Evolutionary conservation across 768 basidiomycete genomes (phyloP), one percentile per base, ranked within the genome.

Genomic region (Tylopilus sp.): DNA sequence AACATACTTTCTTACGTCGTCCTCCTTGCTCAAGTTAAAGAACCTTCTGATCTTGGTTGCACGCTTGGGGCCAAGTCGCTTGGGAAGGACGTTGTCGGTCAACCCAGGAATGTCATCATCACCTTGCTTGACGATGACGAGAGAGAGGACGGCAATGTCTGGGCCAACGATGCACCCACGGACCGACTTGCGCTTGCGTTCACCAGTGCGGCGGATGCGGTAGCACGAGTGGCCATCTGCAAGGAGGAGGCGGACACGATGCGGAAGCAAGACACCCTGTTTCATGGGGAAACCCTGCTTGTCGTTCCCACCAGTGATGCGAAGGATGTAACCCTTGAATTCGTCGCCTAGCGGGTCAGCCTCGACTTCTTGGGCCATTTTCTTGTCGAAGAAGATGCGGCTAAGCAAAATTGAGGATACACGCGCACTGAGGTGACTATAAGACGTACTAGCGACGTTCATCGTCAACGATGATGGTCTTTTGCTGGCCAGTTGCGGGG

Each of bases 281-380:
- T 98, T 98, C 93, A 98, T 97, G 43, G 94, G 93, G 82, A 97
- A 95, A 68, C 94, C 93, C 72, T 95, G 91, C 78, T 93, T 92
- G 85, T 98, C 94, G 80, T 98, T 98, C 57, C 95, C 92, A 64
- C 95, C 95, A 26, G 91, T 95, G 78, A 99, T 90, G 65, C 93
- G 87, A 80, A 97, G 83, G 71, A 98, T 75, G 77, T 97, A 98
- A 52, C 95, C 95, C 71, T 90, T 91, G 82, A 84, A 98, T 78
- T 98, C 95, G 69, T 95, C 89, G 63, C 95, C 93, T 61, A 98
- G 73, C 48, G 85, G 71, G 77, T 97, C 94, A 54, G 81, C 91
- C 41, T 92, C 80, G 64, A 98, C 91, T 75, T 98, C 95, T 69
- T 95, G 92, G 23, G 91, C 67, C 77, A 98, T 93, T 75, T 89